Percentiles rank a stretch among this genome's conserved stretches.
phyloP scores from a whole-genome alignment of 2,329 filamentous ascomycete genomes.

The Fusarium pilosicola region DNA sequence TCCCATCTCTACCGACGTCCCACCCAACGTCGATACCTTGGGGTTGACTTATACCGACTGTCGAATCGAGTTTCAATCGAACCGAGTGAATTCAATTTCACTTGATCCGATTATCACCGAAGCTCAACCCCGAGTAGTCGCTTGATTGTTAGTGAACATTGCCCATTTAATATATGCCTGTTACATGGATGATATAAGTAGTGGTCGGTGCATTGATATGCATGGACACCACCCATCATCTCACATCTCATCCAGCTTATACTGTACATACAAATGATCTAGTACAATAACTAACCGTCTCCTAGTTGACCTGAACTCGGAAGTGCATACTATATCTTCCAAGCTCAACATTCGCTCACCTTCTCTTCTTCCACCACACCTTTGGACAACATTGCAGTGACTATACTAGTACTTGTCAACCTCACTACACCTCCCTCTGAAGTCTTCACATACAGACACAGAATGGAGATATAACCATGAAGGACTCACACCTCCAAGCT shows the following conservation, averaged over 20 bases:
- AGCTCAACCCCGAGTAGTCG: conserved; percentile 16
- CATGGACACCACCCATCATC: not conserved
- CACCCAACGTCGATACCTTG: conserved; percentile 11
- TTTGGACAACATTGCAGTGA: not conserved
- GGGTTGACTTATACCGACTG: conserved; percentile 3
- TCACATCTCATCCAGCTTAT: not conserved
- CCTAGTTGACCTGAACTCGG: conserved; percentile 5
- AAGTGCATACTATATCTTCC: not conserved
- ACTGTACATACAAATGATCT: not conserved
- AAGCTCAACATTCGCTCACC: conserved; percentile 13
- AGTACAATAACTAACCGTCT: conserved; percentile 12
- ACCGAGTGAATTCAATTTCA: conserved; percentile 6
- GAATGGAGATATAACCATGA: conserved; percentile 42
- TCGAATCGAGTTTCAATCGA: conserved; percentile 1
- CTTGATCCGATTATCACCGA: conserved; percentile 1
- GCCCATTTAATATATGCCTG: not conserved
- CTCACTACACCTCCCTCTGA: not conserved
- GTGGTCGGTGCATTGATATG: not conserved
- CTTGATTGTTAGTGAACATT: conserved; percentile 33
- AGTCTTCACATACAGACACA: conserved; percentile 13
- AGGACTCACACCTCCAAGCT: conserved; percentile 49
- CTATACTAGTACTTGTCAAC: not conserved
- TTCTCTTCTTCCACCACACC: conserved; percentile 10
- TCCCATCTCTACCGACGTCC: conserved; percentile 6
- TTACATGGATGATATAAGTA: conserved; percentile 5